These are phyloP conservation scores for Clonostachys rosea DNA, from an alignment of 2,329 filamentous ascomycete species.

Conservation along the genomic window DNA sequence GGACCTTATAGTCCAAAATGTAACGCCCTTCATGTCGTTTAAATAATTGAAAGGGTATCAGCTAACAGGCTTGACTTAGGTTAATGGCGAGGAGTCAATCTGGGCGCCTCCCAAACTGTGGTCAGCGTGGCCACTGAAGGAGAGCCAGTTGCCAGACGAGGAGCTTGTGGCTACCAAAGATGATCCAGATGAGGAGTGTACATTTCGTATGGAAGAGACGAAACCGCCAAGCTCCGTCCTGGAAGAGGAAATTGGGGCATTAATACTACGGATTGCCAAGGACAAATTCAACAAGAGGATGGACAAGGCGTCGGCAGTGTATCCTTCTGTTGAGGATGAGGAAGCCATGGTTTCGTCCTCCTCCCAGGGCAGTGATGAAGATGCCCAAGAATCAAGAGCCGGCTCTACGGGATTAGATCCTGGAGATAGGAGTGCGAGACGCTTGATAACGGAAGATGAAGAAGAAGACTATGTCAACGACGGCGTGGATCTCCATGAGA, in stretches of 20 bases:
- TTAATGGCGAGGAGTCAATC: conserved; percentile 17
- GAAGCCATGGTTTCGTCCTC: not conserved
- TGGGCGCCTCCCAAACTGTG: conserved; percentile 58
- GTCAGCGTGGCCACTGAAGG: conserved; percentile 80
- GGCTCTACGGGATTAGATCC: not conserved
- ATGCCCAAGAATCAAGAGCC: not conserved
- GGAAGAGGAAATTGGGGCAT: conserved; percentile 65
- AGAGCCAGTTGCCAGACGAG: conserved; percentile 54
- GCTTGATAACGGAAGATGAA: no score
- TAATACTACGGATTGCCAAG: conserved; percentile 63
- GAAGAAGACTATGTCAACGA: not conserved
- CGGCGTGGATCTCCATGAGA: not conserved
- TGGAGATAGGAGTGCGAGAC: no score
- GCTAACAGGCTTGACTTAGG: conserved; percentile 9
- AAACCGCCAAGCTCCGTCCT: conserved; percentile 54
- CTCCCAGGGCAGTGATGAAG: not conserved
- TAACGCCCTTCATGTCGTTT: conserved; percentile 4
- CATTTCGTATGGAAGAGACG: conserved; percentile 36
- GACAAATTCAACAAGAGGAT: conserved; percentile 45
- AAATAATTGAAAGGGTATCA: not conserved
- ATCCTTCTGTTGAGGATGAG: conserved; percentile 5
- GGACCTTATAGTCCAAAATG: conserved; percentile 19
- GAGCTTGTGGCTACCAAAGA: conserved; percentile 33
- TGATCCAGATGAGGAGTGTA: conserved; percentile 46
- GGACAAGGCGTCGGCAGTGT: not conserved